Evolutionary conservation across 768 basidiomycete species (phyloP).

Genomic region (Pleurotus giganteus): DNA sequence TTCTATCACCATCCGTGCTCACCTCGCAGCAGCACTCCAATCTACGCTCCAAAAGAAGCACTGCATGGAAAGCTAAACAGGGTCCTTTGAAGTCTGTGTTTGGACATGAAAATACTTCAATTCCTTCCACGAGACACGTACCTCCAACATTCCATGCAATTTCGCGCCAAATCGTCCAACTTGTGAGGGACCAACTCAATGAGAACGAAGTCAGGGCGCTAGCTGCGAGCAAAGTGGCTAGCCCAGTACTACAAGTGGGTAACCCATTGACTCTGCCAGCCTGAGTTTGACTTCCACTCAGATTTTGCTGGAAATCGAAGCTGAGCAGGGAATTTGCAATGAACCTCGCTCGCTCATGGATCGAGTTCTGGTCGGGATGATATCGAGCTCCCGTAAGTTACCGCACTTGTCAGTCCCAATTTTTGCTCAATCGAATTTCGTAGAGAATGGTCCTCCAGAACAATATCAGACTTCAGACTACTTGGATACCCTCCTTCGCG

Average conservation of each 20-base stretch:
- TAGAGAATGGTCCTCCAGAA: slow-evolving; percentile 37
- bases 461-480: slow-evolving; percentile 65
- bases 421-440: not conserved
- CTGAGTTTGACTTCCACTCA: slow-evolving; percentile 26
- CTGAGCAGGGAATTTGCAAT: slow-evolving; percentile 57
- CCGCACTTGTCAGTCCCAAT: not conserved
- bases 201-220: slow-evolving; percentile 77
- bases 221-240: slow-evolving; percentile 73
- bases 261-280: slow-evolving; percentile 7
- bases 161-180: slow-evolving; percentile 45
- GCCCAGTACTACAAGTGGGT: slow-evolving; percentile 70
- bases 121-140: slow-evolving; percentile 19
- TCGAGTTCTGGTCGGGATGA: slow-evolving; percentile 70
- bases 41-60: slow-evolving; percentile 83
- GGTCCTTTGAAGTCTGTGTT: slow-evolving; percentile 83
- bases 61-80: slow-evolving; percentile 78
- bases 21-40: slow-evolving; percentile 28
- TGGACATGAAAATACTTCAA: slow-evolving; percentile 34
- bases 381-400: slow-evolving; percentile 60
- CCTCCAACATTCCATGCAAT: slow-evolving; percentile 51
- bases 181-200: slow-evolving; percentile 49
- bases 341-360: slow-evolving; percentile 78
- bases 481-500: slow-evolving; percentile 76
- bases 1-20: slow-evolving; percentile 63
- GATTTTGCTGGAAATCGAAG: slow-evolving; percentile 84